Evolutionary conservation across 108 stramenopile genomes (phyloP).

Genomic region (Cylindrotheca fusiformis): DNA sequence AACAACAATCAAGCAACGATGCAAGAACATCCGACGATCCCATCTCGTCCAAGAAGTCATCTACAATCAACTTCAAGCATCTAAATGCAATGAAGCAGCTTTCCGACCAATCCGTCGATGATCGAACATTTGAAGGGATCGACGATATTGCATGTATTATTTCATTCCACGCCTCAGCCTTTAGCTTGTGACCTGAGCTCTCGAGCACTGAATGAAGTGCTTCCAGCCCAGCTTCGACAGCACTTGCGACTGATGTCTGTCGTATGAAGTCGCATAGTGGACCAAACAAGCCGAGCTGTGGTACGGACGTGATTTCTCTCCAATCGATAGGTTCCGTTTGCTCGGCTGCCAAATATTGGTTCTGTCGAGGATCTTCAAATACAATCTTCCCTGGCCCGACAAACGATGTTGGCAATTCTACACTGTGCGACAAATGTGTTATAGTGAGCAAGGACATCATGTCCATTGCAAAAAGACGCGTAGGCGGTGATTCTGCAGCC

Average conservation of each 20-base stretch:
- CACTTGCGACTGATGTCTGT: constrained; percentile 37
- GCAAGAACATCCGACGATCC: constrained; percentile 37
- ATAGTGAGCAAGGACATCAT: constrained; percentile 59
- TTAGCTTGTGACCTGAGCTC: constrained; percentile 63
- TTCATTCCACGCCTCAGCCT: constrained; percentile 45
- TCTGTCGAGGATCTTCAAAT: constrained; percentile 32
- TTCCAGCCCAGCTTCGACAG: constrained; percentile 62
- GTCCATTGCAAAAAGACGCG: constrained; percentile 70
- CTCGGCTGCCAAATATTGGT: constrained; percentile 45
- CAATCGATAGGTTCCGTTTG: constrained; percentile 3
- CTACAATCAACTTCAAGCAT: constrained; percentile 87
- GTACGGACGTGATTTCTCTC: background rate
- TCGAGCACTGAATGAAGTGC: constrained; percentile 69
- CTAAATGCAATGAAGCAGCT: constrained; percentile 78
- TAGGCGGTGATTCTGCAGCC: constrained; percentile 49
- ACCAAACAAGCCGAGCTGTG: constrained; percentile 44
- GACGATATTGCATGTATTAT: constrained; percentile 57
- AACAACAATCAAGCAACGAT: constrained; percentile 79
- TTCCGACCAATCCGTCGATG: constrained; percentile 58
- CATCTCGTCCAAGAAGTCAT: constrained; percentile 77
- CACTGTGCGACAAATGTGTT: constrained; percentile 37
- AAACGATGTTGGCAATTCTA: constrained; percentile 27
- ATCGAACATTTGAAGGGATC: constrained; percentile 36
- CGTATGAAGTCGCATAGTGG: constrained; percentile 69
- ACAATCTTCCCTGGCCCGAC: constrained; percentile 34